These are phyloP conservation scores for Candida cerambycidarum DNA, from an alignment of 805 yeast species.

Conservation along the genomic window DNA sequence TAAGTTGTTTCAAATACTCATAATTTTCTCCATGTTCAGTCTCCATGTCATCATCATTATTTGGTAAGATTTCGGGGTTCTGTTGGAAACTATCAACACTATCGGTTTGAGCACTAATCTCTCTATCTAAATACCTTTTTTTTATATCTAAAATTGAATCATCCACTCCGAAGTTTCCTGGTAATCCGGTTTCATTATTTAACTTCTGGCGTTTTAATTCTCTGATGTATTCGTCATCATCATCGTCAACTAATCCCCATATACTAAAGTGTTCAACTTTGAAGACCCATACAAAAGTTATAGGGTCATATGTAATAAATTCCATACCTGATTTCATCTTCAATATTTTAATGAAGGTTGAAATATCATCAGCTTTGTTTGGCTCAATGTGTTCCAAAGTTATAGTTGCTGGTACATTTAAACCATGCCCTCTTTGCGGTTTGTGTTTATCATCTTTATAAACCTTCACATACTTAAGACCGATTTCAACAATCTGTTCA, in stretches of 20 bases:
- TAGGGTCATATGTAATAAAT: slow-evolving; percentile 76
- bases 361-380: slow-evolving; percentile 39
- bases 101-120: slow-evolving; percentile 21
- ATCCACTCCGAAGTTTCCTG: slow-evolving; percentile 34
- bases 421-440: slow-evolving; percentile 65
- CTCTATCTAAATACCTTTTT: slow-evolving; percentile 29
- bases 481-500: slow-evolving; percentile 38
- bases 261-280: slow-evolving; percentile 88
- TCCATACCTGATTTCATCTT: slow-evolving; percentile 66
- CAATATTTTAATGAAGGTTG: slow-evolving; percentile 48
- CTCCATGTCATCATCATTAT: slow-evolving; percentile 14
- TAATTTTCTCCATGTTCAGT: slow-evolving; percentile 19
- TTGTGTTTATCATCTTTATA: slow-evolving; percentile 54
- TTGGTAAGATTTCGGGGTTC: no score
- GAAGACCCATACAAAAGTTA: slow-evolving; percentile 74
- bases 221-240: slow-evolving; percentile 27
- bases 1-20: slow-evolving; percentile 36
- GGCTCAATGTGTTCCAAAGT: slow-evolving; percentile 65
- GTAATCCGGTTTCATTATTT: slow-evolving; percentile 30
- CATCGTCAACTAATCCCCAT: slow-evolving; percentile 77
- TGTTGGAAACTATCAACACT: background rate
- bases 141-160: slow-evolving; percentile 28
- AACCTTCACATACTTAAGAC: slow-evolving; percentile 54
- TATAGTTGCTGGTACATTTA: slow-evolving; percentile 76
- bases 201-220: slow-evolving; percentile 38